phyloP scores from a whole-genome alignment of 2,329 filamentous ascomycete species.

The Thelonectria olida region DNA sequence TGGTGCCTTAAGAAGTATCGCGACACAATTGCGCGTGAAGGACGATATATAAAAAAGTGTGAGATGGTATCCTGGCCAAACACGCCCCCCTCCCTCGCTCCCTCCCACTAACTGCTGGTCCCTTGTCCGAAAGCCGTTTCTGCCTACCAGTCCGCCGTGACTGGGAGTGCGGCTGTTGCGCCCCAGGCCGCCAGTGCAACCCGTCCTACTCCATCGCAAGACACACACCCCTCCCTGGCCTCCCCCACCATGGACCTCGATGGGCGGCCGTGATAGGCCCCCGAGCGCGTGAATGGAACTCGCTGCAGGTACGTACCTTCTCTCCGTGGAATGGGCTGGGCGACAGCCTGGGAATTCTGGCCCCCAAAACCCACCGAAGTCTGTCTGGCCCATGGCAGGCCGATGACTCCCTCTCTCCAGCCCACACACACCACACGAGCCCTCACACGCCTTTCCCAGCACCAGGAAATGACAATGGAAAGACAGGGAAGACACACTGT shows the following conservation, averaged over 20 bases:
- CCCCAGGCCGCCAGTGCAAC: conserved; percentile 15
- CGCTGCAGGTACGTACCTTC: not conserved
- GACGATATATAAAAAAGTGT: conserved; percentile 34
- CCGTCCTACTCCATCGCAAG: not conserved
- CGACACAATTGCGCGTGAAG: conserved; percentile 19
- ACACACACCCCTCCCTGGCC: too few species aligned
- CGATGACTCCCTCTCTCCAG: conserved; percentile 36
- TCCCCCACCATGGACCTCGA: too few species aligned
- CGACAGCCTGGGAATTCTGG: conserved; percentile 9
- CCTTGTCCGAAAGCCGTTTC: too few species aligned
- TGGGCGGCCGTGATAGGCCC: conserved; percentile 3
- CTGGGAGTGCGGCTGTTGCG: not conserved
- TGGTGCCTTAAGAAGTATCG: conserved; percentile 32
- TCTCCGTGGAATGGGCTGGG: conserved; percentile 16
- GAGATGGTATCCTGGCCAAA: conserved; percentile 12
- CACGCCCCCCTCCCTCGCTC: not conserved
- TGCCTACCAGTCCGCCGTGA: conserved; percentile 35
- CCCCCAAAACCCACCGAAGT: conserved; percentile 19
- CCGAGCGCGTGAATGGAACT: not conserved
- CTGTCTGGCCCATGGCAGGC: conserved; percentile 15
- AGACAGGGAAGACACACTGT: not conserved
- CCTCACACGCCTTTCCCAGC: conserved; percentile 1
- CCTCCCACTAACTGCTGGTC: too few species aligned
- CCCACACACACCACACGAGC: conserved; percentile 4
- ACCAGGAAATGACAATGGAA: not conserved